Base-by-base conservation (phyloP, 768 basidiomycete species). In the Phaeotremella fagi region DNA sequence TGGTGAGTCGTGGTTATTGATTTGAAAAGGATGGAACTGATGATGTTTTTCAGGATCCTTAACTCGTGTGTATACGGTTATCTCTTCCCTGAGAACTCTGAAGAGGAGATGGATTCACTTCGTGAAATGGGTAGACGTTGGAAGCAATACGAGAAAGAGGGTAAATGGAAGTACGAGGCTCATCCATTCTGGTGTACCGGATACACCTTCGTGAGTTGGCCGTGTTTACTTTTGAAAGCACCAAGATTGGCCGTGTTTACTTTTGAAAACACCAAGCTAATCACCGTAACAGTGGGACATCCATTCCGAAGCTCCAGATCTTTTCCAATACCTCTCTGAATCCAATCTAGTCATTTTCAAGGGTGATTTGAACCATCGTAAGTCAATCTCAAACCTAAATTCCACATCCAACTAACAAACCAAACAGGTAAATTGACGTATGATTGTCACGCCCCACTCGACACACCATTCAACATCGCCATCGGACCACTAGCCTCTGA, bases 81-180 rank as follows among this genome's bases (percentile, higher is more conserved):
- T 61, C 80, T 97, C 50, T 95, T 97, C 82, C 83, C 86, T 3
- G 84, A 88, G 45, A 86, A 84, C 15, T 79, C 82, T 23, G 89
- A 92, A 28, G 79, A 77, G 20, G 89, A 95, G 75, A 75, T 87
- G 52, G 88, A 89, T 66, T 86, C 88, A 27, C 79, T 95, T 35
- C 79, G 85, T 42, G 79, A 82, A 38, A 81, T 97, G 29, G 92
- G 90, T 42, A 74, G 78, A 53, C 81, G 92, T 27, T 97, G 92
- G 92, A 94, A 95, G 85, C 66, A 90, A 83, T 95, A 95, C 70
- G 89, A 89, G 75, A 85, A 81, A 70, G 85, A 94, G 70, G 88
- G 89, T 31, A 88, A 82, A 77, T 94, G 89, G 88, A 82, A 89
- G 27, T 94, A 92, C 72, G 90, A 95, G 74, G 60, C 67, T 15